These are phyloP conservation scores for Mycena epipterygia DNA, from an alignment of 768 basidiomycete species.

Conservation along the genomic window DNA sequence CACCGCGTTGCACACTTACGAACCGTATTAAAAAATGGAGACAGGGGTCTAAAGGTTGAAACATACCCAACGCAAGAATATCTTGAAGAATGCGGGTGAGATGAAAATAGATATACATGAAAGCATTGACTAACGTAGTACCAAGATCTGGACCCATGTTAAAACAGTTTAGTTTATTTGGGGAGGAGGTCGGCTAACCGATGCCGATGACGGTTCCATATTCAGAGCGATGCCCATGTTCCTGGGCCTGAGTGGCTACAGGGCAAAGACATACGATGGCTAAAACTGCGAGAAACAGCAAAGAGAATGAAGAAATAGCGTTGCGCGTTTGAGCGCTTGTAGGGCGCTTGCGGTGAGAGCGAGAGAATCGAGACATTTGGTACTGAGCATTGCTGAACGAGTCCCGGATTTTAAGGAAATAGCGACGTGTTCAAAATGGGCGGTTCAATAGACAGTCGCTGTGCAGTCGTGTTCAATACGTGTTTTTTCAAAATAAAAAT, in stretches of 20 bases:
- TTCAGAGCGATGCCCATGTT: constrained; percentile 62
- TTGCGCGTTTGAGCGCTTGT: constrained; percentile 61
- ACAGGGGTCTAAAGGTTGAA: neutral
- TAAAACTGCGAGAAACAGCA: constrained; percentile 65
- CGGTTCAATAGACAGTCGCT: constrained; percentile 1
- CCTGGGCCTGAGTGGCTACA: constrained; percentile 64
- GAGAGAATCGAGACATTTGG: constrained; percentile 51
- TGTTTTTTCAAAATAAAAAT: constrained; percentile 14
- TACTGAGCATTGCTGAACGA: constrained; percentile 59
- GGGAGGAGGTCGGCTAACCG: constrained; percentile 54
- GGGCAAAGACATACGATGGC: constrained; percentile 79
- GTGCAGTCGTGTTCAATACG: constrained; percentile 30
- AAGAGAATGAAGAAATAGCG: constrained; percentile 64
- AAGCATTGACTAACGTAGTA: constrained; percentile 67
- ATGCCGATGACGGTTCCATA: constrained; percentile 90
- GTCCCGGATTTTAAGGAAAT: constrained; percentile 1
- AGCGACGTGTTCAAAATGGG: constrained; percentile 20
- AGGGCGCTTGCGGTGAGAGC: constrained; percentile 21
- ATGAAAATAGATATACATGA: constrained; percentile 18
- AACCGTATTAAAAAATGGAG: neutral
- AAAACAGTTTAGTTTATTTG: neutral
- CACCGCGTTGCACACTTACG: constrained; percentile 54
- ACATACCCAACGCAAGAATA: constrained; percentile 76
- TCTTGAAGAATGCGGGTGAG: constrained; percentile 47
- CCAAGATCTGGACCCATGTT: constrained; percentile 69